Evolutionary conservation across 2,329 filamentous ascomycete genomes (phyloP).

Genomic region (Ramichloridium luteum): DNA sequence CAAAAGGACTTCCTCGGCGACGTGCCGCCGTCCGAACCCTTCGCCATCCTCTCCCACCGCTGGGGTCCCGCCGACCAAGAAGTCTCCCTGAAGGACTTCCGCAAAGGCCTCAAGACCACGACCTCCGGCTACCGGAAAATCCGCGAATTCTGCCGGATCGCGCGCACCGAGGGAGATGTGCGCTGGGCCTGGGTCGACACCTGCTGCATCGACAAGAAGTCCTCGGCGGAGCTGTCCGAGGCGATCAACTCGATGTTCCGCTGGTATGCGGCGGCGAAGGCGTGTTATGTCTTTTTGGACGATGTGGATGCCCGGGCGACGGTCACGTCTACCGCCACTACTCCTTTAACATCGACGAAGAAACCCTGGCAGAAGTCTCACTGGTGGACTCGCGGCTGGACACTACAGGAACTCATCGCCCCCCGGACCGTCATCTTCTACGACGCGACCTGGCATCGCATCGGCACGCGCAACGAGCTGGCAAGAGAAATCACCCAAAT

Average conservation of each 20-base stretch:
- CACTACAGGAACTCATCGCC: constrained; percentile 17
- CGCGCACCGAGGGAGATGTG: neutral
- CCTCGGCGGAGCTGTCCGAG: constrained; percentile 2
- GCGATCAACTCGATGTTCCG: constrained; percentile 2
- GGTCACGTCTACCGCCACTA: too few relatives aligned
- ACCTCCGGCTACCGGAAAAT: constrained; percentile 3
- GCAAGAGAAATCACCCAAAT: neutral
- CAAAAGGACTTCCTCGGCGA: neutral
- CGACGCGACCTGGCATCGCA: neutral
- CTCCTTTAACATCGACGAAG: neutral
- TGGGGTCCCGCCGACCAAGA: constrained; percentile 7
- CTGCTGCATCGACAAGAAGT: constrained; percentile 3
- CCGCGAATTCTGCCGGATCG: constrained; percentile 1
- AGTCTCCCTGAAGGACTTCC: constrained; percentile 4
- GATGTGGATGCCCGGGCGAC: constrained; percentile 4
- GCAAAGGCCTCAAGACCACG: neutral
- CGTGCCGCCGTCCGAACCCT: constrained; percentile 2
- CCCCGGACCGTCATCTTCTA: constrained; percentile 9
- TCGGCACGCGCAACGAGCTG: neutral
- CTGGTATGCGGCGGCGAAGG: constrained; percentile 2
- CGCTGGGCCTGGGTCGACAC: constrained; percentile 5
- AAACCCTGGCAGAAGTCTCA: constrained; percentile 5
- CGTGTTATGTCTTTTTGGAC: constrained; percentile 8
- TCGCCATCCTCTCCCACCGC: constrained; percentile 9
- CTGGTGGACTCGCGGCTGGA: constrained; percentile 17